Evolutionary conservation across 2,329 filamentous ascomycete genomes (phyloP).

Genomic region (Trichoderma gracile): DNA sequence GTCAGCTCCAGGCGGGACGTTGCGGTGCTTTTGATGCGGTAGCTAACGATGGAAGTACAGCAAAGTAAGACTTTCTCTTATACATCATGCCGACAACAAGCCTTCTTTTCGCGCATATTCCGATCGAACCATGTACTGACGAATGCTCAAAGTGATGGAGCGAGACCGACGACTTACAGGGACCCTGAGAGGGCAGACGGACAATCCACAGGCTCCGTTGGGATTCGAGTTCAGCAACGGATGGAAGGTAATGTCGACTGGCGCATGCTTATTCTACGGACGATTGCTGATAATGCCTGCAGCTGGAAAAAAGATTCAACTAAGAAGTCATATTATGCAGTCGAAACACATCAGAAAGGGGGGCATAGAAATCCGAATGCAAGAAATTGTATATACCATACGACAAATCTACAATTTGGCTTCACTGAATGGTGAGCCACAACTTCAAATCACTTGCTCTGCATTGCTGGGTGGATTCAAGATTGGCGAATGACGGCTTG

Average conservation of each 20-base stretch:
- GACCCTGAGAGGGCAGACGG: slow-evolving; percentile 58
- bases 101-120: background rate
- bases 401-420: background rate
- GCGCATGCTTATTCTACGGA: background rate
- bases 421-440: slow-evolving; percentile 6
- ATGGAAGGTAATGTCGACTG: slow-evolving; percentile 58
- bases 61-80: slow-evolving; percentile 49
- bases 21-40: slow-evolving; percentile 6
- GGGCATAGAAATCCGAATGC: slow-evolving; percentile 10
- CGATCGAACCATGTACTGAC: background rate
- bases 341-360: slow-evolving; percentile 20
- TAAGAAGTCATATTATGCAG: slow-evolving; percentile 35
- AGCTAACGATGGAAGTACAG: slow-evolving; percentile 43
- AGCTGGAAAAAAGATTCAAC: slow-evolving; percentile 57
- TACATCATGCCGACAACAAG: too few relatives aligned
- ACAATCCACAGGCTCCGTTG: slow-evolving; percentile 54
- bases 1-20: slow-evolving; percentile 29
- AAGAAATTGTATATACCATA: slow-evolving; percentile 27
- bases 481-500: background rate
- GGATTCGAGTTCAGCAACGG: slow-evolving; percentile 65
- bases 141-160: slow-evolving; percentile 59
- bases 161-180: slow-evolving; percentile 64
- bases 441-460: slow-evolving; percentile 28
- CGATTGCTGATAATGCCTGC: slow-evolving; percentile 18
- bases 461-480: background rate